Base-by-base conservation (phyloP, 441 rosid genomes). In the Arabidopsis hybrid region DNA sequence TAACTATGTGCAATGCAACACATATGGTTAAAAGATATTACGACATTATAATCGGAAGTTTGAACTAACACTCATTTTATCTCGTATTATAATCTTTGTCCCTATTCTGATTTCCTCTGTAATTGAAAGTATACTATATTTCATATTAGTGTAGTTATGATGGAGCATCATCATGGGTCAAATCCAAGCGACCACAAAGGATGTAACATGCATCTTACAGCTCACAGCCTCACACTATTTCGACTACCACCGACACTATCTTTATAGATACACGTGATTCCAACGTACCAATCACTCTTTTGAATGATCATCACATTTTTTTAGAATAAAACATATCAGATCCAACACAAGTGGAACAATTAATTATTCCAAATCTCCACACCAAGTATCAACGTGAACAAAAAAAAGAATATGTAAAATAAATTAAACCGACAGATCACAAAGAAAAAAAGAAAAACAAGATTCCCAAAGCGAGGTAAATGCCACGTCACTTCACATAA, bases 401-500 rank as follows among this genome's bases (percentile, higher is more conserved):
- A 71, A 52, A 72, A 34, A n/a, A 46, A 11, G 7, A 53, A 45
- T 56, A 14, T 64, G 2, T 16, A 34, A 43, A 73, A 65, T 55
- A 62, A 53, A 53, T 40, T 31, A 13, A 29, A 39, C 39, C 49
- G 34, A 21, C 14, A 60, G 32, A 32, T 46, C 12, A 45, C 35
- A 69, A 61, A 52, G 13, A 29, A 73, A 8, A 8, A 60, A 42
- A 0, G 6, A 21, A 6, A 43, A 17, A 63, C 36, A 55, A 66
- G 60, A 49, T 59, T 45, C 58, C 66, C 26, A 21, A 42, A 49
- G 7, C 49, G 60, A 60, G 38, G 11, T 11, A 58, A 71, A 64
- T 35, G 55, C 29, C 39, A 53, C 64, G 57, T 64, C 40, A 59
- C 71, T 58, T 77, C 72, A 77, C 57, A 77, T 51, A 68, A 77